Base-by-base conservation (phyloP, 495 filamentous ascomycete species). In the Daldinia childiae region DNA sequence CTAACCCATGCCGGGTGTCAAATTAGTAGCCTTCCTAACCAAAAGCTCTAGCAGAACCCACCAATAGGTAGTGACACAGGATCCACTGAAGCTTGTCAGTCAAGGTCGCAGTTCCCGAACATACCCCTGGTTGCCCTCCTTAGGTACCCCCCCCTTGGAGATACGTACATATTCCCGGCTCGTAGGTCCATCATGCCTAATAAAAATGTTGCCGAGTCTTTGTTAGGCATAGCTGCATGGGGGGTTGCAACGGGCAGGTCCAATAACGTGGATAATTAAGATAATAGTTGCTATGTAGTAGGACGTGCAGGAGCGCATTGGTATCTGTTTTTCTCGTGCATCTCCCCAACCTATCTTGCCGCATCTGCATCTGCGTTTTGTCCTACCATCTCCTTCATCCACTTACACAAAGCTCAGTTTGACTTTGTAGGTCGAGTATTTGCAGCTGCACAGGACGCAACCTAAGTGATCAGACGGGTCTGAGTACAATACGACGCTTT, bases 141-240 rank as follows among this genome's bases (percentile, higher is more conserved):
- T 57, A n/a, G 7, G 3, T 27, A 27, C 15, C 39, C 39, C 17
- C 56, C 45, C 32, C 26, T 56, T 29, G 24, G n/a, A 24, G 9
- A 27, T 73, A 64, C 27, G 55, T 72, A 68, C 60, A 32, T 61
- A 32, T 62, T 64, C 55, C 70, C 70, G 70, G 70, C 70, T 65
- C 57, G 39, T 19, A 73, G 70, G 65, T 73, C 70, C 70, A 73
- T 69, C 65, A 73, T 69, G 70, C 70, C 70, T 73, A 73, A 69
- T 69, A 73, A 73, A 69, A 73, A 68, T 62, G 65, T 58, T 69
- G 71, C 62, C 62, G 62, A 73, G 54, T 66, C 36, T 69, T 66
- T 69, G 66, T 73, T 73, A 73, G 66, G 71, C 71, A 73, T 73
- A 73, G 71, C 66, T 73, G 71, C 71, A 73, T 73, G 71, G 71